Percentiles rank a stretch among this genome's conserved stretches.
These are phyloP conservation scores for Agrocybe praecox DNA, from an alignment of 768 basidiomycete species.

Conservation along the genomic window DNA sequence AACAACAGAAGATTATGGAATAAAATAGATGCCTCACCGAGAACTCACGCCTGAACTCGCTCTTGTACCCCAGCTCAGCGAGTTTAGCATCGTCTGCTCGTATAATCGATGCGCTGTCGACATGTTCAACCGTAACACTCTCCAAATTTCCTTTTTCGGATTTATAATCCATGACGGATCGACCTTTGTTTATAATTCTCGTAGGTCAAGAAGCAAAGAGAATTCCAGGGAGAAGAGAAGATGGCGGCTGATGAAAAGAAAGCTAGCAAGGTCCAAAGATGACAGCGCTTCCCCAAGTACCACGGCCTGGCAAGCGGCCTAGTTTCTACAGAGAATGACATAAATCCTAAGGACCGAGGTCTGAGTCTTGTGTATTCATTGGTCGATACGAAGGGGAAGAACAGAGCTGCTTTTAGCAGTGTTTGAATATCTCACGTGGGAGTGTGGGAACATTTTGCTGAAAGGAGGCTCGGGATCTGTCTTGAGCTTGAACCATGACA, in stretches of 20 bases:
- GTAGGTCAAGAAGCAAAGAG: not conserved
- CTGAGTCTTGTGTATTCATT: slow-evolving; percentile 6
- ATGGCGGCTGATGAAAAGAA: not conserved
- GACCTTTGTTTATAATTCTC: not conserved
- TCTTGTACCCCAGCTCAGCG: slow-evolving; percentile 69
- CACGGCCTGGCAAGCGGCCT: not conserved
- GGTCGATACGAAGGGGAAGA: slow-evolving; percentile 19
- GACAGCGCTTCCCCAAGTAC: not conserved
- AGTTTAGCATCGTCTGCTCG: slow-evolving; percentile 55
- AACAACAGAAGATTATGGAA: not conserved
- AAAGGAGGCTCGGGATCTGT: not conserved
- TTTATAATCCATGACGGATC: slow-evolving; percentile 14
- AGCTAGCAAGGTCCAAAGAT: not conserved
- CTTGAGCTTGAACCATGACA: too few relatives aligned
- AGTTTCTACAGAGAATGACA: not conserved
- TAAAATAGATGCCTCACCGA: slow-evolving; percentile 42
- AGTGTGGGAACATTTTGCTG: not conserved
- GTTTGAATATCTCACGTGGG: not conserved
- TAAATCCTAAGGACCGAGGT: not conserved
- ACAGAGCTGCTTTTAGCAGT: slow-evolving; percentile 6
- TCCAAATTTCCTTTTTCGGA: slow-evolving; percentile 15
- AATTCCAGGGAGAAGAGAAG: not conserved
- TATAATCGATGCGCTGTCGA: slow-evolving; percentile 19
- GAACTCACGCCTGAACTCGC: slow-evolving; percentile 76
- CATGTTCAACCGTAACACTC: slow-evolving; percentile 13